Evolutionary conservation across 176 grass and related monocot species (phyloP), one percentile per base, ranked within the genome.

Genomic region (Panicum miliaceum): DNA sequence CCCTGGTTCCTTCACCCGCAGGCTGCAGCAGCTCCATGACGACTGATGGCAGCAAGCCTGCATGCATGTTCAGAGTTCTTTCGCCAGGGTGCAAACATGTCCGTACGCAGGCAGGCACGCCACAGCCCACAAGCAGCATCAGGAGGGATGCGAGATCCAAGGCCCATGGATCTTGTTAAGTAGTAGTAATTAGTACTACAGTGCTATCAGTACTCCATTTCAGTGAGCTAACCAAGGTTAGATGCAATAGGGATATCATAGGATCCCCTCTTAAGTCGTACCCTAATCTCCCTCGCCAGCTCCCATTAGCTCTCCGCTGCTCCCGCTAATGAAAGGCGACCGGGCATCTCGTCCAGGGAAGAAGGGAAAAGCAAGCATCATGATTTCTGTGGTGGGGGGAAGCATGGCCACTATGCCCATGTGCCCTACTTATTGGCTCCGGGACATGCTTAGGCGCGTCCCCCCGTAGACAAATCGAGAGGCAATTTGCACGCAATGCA

Each of bases 381-480:
- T 86, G 56, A 90, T 86, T 90, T 72, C 69, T 7, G 8, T 23
- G n/a, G n/a, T 41, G 26, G 47, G 47, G 20, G 37, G 56, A 34
- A 27, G 78, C 88, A 66, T 38, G 73, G 65, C 7, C 43, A 73
- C 70, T 32, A 1, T 32, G 29, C 19, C 58, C 74, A 82, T 90
- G 84, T 86, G 78, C 25, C 65, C 56, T 74, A 83, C 73, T 86
- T 82, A 86, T 78, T 82, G 78, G 79, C 65, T 90, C 58, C 0
- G 16, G 12, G 29, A 79, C 73, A 90, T 79, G 73, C 66, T 86
- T 77, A 77, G 37, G 57, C 71, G 81, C 67, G 75, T 48, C 62
- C 36, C 19, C 35, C 15, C 9, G 6, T 68, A 71, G 48, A 90
- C 57, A 86, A 90, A 72, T 58, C 45, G 3, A 78, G 71, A 71